phyloP scores from a whole-genome alignment of 2,329 filamentous ascomycete species.

The Pseudocercospora crystallina region DNA sequence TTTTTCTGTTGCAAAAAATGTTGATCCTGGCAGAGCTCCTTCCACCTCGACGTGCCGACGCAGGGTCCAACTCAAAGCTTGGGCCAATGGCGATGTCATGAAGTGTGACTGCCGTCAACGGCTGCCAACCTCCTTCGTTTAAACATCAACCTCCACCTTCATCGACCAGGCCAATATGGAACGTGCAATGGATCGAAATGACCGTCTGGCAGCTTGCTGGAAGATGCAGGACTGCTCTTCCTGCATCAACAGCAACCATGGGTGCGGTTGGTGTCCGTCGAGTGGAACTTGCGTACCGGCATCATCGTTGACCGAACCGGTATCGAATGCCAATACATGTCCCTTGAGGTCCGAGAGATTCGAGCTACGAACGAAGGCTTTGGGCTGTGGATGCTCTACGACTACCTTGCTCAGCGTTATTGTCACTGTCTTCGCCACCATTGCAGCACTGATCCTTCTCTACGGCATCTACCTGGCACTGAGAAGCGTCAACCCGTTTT shows the following conservation, averaged over 20 bases:
- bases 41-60: no score
- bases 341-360: slow-evolving; percentile 44
- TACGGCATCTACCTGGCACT: slow-evolving; percentile 28
- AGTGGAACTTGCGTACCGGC: slow-evolving; percentile 45
- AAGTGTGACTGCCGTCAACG: no score
- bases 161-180: no score
- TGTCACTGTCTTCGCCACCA: slow-evolving; percentile 44
- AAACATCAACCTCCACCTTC: no score
- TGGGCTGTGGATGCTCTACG: slow-evolving; percentile 49
- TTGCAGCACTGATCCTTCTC: slow-evolving; percentile 40
- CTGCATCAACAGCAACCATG: slow-evolving; percentile 30
- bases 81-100: no score
- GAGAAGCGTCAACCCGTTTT: slow-evolving; percentile 25
- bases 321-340: slow-evolving; percentile 36
- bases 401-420: slow-evolving; percentile 46
- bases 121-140: no score
- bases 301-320: slow-evolving; percentile 42
- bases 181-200: background rate
- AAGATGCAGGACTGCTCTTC: slow-evolving; percentile 32
- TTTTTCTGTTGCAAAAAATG: no score
- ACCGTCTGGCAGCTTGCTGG: slow-evolving; percentile 32
- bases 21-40: no score
- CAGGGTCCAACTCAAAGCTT: no score
- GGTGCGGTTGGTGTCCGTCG: slow-evolving; percentile 47
- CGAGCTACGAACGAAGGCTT: slow-evolving; percentile 44